Evolutionary conservation across 2,329 filamentous ascomycete species (phyloP), one percentile per base, ranked within the genome.

Genomic region (Hypoxylon sp.): DNA sequence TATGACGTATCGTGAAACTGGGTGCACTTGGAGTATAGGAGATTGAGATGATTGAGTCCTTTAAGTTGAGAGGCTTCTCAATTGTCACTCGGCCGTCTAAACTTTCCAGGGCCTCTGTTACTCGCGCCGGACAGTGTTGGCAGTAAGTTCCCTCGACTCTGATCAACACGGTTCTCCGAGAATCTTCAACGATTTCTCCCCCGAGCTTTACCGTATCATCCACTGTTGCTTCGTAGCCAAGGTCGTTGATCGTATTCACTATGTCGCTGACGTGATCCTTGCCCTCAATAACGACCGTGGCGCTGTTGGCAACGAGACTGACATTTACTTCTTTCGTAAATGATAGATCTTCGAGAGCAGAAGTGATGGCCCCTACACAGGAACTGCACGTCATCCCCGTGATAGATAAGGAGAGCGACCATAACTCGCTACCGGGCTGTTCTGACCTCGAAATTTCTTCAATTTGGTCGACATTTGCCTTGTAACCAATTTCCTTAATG

Each of bases 311-410:
- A 14, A 58, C 45, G 25, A 58, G 54, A 6, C 41, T 48, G 32
- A 58, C 54, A 23, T 58, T 45, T 14, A 58, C 54, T 21, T 50
- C 45, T 30, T 43, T 39, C 2, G 29, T 39, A 5, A 14, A 58
- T 9, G 54, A 23, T 30, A 58, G 12, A n/a, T 41, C 32, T 21
- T 58, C 54, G 9, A 58, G 32, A 2, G 45, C 43, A 6, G 30
- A 39, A 6, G 54, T 58, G 32, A 58, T 58, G 1, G 43, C 23
- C 11, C 45, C 32, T 1, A 58, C 54, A 11, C 54, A 58, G 14
- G 54, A 58, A 9, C 43, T 48, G 16, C 54, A 58, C 6, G 54
- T 58, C 54, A 58, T 58, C 5, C 54, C 54, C 5, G 43, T 50
- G 11, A 58, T 58, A 4, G 54, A 48, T 48, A 48, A 50, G 3